A percentile compares a stretch with the other conserved stretches of the same genome.
phyloP scores from a whole-genome alignment of 176 grass and related monocot genomes.

The Stipa capillata region DNA sequence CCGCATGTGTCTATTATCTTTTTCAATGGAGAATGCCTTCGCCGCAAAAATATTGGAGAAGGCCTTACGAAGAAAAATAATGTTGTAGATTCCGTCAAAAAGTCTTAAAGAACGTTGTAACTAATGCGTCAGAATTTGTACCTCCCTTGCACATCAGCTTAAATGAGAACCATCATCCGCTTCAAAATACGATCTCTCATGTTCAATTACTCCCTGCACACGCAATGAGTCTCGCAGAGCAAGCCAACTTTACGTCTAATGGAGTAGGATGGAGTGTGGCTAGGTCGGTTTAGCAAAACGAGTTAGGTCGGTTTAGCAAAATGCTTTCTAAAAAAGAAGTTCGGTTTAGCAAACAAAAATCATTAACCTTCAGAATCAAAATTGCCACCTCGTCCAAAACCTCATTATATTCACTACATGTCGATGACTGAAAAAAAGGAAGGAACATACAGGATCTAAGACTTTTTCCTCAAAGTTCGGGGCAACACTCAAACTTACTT shows the following conservation, averaged over 20 bases:
- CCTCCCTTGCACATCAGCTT: neutral
- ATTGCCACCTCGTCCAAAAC: constrained; percentile 70
- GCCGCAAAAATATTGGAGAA: no score
- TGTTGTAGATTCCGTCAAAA: neutral
- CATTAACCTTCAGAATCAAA: constrained; percentile 56
- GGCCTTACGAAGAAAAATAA: neutral
- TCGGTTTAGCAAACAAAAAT: neutral
- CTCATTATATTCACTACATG: constrained; percentile 81
- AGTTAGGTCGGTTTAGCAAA: neutral
- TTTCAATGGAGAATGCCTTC: neutral
- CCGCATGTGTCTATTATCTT: neutral
- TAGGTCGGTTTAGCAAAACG: no score
- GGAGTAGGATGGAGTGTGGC: neutral
- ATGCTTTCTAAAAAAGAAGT: no score
- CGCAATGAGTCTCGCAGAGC: neutral
- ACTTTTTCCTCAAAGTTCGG: neutral
- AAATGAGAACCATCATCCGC: neutral
- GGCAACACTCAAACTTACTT: constrained; percentile 21
- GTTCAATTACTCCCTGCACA: constrained; percentile 42
- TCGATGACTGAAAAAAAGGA: constrained; percentile 41
- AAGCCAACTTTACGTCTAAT: neutral
- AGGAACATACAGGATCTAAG: neutral
- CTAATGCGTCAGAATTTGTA: neutral
- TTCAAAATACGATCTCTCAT: constrained; percentile 51
- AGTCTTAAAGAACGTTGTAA: no score